Evolutionary conservation across 768 basidiomycete genomes (phyloP).

Genomic region (Naganishia friedmannii): DNA sequence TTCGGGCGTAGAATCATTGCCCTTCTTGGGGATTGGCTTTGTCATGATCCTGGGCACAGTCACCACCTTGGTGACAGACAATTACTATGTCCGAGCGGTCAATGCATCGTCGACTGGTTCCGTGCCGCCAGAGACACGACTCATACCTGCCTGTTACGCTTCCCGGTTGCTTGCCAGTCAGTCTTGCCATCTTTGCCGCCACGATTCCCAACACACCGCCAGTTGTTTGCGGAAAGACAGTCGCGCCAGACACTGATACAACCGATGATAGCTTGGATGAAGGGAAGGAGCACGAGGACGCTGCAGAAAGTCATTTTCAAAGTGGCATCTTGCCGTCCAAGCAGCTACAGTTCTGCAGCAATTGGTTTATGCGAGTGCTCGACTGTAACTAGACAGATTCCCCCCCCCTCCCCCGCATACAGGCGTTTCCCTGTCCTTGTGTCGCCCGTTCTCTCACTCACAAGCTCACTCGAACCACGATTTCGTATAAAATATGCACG

Average conservation of each 20-base stretch:
- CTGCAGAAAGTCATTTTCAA: too few species aligned
- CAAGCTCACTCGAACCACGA: too few species aligned
- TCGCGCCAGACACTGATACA: background rate
- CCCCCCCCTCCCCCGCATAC: too few species aligned
- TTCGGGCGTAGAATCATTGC: constrained; percentile 61
- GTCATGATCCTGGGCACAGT: constrained; percentile 60
- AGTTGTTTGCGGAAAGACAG: background rate
- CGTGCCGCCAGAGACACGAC: constrained; percentile 65
- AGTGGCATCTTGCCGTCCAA: too few species aligned
- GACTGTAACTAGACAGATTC: too few species aligned
- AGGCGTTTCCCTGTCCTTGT: too few species aligned
- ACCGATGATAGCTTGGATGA: background rate
- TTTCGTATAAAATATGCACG: too few species aligned
- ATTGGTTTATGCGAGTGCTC: too few species aligned
- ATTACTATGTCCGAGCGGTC: constrained; percentile 59
- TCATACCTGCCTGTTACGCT: constrained; percentile 62
- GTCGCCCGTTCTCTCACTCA: too few species aligned
- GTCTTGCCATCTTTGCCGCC: constrained; percentile 56
- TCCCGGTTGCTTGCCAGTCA: constrained; percentile 60
- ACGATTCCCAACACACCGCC: background rate
- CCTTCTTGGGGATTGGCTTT: constrained; percentile 65
- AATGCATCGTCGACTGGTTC: constrained; percentile 43
- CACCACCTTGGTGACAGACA: constrained; percentile 60
- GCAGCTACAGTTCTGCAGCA: too few species aligned
- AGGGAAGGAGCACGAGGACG: too few species aligned